These are phyloP conservation scores for Saraca asoca DNA, from an alignment of 331 rosid species.

Conservation along the genomic window DNA sequence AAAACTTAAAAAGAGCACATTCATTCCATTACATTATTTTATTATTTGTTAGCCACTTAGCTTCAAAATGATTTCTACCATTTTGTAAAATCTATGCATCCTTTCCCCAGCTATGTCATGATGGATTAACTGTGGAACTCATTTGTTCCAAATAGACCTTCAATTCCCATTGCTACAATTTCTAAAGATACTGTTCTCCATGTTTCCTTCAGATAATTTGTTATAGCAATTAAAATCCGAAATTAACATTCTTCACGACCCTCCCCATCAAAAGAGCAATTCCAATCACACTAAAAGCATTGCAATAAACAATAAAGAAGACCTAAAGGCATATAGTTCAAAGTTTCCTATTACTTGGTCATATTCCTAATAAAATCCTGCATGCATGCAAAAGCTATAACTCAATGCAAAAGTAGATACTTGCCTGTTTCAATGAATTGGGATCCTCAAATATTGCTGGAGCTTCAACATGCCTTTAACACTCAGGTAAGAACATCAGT, in stretches of 20 bases:
- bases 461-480: conserved; percentile 70
- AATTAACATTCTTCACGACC: background rate
- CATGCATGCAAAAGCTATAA: conserved; percentile 2
- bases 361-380: conserved; percentile 6
- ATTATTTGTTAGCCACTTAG: no score
- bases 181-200: background rate
- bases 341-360: conserved; percentile 13
- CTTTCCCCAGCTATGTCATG: background rate
- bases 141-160: conserved; percentile 1
- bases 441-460: conserved; percentile 89
- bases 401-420: conserved; percentile 1
- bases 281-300: background rate
- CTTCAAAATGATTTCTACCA: no score
- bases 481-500: conserved; percentile 22
- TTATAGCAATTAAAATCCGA: background rate
- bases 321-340: background rate
- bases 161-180: background rate
- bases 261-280: conserved; percentile 2
- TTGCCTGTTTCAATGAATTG: conserved; percentile 78
- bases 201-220: background rate
- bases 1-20: no score
- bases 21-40: no score
- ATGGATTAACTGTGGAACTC: background rate
- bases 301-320: background rate
- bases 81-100: background rate